A percentile compares a stretch with the other conserved stretches of the same genome.
These are phyloP conservation scores for Eucalyptus lansdowneana DNA, from an alignment of 345 rosid genomes.

Conservation along the genomic window DNA sequence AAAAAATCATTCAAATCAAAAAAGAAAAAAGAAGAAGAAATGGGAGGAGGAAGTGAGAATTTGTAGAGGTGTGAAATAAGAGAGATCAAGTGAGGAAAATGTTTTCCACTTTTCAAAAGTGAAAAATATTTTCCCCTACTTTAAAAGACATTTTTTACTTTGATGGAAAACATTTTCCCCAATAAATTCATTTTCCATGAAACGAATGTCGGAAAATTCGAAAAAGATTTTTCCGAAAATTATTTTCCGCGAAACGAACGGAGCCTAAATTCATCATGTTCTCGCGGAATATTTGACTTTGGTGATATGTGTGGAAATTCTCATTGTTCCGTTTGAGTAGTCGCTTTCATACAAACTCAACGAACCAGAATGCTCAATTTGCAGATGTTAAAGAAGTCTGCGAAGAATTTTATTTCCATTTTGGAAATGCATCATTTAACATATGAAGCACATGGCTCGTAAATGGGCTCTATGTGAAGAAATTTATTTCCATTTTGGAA, in stretches of 20 bases:
- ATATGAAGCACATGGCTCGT: neutral
- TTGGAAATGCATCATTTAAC: neutral
- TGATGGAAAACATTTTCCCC: fast-evolving
- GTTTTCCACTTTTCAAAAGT: no score
- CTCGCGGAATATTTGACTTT: neutral
- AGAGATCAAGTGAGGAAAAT: no score
- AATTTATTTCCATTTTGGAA: neutral
- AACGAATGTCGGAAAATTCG: no score
- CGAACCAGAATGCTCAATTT: neutral
- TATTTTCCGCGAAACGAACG: no score
- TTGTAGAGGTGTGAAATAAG: no score
- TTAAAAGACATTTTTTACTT: no score
- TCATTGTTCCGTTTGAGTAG: neutral
- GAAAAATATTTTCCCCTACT: no score
- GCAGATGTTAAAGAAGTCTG: neutral
- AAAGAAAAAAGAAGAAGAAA: no score
- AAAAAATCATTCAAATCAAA: no score
- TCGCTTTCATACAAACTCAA: neutral
- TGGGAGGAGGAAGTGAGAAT: no score
- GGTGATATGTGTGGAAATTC: neutral
- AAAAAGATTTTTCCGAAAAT: fast-evolving
- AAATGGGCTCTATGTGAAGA: neutral
- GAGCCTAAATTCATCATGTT: neutral
- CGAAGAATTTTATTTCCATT: neutral
- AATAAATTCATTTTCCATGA: no score